Percentiles rank a stretch among this genome's conserved stretches.
phyloP scores from a whole-genome alignment of 1,284 basidiomycete genomes.

The Erythrobasidium hasegawianum region DNA sequence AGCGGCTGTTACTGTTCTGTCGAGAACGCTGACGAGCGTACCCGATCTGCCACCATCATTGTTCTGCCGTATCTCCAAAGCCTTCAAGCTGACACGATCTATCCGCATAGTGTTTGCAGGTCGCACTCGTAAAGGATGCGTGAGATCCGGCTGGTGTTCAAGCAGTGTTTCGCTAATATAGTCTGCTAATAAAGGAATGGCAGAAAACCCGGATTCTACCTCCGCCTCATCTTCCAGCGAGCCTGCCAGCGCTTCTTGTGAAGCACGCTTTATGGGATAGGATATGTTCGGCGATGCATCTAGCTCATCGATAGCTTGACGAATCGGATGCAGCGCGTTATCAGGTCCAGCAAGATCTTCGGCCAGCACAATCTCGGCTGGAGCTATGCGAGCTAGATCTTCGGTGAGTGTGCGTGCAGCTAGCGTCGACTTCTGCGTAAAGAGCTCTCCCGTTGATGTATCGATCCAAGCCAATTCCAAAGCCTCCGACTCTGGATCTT shows the following conservation, averaged over 20 bases:
- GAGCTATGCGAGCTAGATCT: slow-evolving; percentile 74
- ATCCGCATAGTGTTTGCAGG: slow-evolving; percentile 36
- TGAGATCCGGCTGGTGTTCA: slow-evolving; percentile 25
- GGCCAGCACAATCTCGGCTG: slow-evolving; percentile 72
- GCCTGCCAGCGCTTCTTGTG: neutral
- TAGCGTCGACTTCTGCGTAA: slow-evolving; percentile 61
- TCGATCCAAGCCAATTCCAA: slow-evolving; percentile 83
- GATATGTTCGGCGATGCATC: slow-evolving; percentile 57
- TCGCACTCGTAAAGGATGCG: slow-evolving; percentile 31
- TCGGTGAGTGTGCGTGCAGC: slow-evolving; percentile 61
- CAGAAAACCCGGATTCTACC: neutral
- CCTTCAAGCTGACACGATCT: slow-evolving; percentile 63
- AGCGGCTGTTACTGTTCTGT: slow-evolving; percentile 72
- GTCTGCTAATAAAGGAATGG: slow-evolving; percentile 36
- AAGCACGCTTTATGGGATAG: slow-evolving; percentile 24
- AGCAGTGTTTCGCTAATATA: slow-evolving; percentile 41
- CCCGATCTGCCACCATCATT: slow-evolving; percentile 67
- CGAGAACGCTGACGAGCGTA: slow-evolving; percentile 71
- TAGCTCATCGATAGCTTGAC: slow-evolving; percentile 34
- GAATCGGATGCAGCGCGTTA: slow-evolving; percentile 9
- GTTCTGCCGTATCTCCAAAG: slow-evolving; percentile 78
- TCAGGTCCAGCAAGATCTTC: neutral
- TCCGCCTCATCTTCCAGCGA: neutral
- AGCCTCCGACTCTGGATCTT: slow-evolving; percentile 42
- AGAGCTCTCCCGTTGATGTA: slow-evolving; percentile 91